A percentile compares a stretch with the other conserved stretches of the same genome.
phyloP scores from a whole-genome alignment of 2,329 filamentous ascomycete species.

The Macrophomina pseudophaseolina region DNA sequence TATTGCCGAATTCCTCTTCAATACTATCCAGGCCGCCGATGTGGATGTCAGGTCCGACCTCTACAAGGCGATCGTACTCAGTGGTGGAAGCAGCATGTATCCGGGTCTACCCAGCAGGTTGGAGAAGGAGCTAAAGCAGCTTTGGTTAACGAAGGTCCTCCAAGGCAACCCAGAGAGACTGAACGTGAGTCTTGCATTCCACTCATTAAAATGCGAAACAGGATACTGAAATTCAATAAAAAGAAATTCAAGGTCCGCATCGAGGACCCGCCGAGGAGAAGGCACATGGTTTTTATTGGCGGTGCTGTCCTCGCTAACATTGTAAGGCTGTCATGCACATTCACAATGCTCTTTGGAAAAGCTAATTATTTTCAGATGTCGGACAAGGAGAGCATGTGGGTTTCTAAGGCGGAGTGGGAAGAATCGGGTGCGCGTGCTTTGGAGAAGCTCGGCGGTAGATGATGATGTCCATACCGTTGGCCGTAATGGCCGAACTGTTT shows the following conservation, averaged over 20 bases:
- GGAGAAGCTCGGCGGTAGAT: slow-evolving; percentile 92
- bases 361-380: slow-evolving; percentile 70
- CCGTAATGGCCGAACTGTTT: not conserved
- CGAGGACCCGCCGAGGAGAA: slow-evolving; percentile 91
- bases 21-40: slow-evolving; percentile 95
- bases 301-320: slow-evolving; percentile 97
- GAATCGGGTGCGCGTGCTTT: slow-evolving; percentile 85
- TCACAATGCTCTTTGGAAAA: slow-evolving; percentile 28
- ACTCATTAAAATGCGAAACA: no score
- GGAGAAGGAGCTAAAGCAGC: slow-evolving; percentile 98
- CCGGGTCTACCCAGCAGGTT: slow-evolving; percentile 90
- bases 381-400: slow-evolving; percentile 99
- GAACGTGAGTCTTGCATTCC: slow-evolving; percentile 56
- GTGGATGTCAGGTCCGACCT: slow-evolving; percentile 92
- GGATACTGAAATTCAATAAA: slow-evolving; percentile 31
- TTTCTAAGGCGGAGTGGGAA: slow-evolving; percentile 94
- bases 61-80: slow-evolving; percentile 97
- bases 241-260: slow-evolving; percentile 99
- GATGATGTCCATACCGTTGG: slow-evolving; percentile 29
- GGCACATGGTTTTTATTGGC: slow-evolving; percentile 99
- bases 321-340: slow-evolving; percentile 48
- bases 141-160: slow-evolving; percentile 93
- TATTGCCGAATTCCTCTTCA: slow-evolving; percentile 96
- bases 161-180: slow-evolving; percentile 90
- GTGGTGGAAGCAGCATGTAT: slow-evolving; percentile 98